Base-by-base conservation (phyloP, 2,329 filamentous ascomycete species). In the Cladosporium sp. region DNA sequence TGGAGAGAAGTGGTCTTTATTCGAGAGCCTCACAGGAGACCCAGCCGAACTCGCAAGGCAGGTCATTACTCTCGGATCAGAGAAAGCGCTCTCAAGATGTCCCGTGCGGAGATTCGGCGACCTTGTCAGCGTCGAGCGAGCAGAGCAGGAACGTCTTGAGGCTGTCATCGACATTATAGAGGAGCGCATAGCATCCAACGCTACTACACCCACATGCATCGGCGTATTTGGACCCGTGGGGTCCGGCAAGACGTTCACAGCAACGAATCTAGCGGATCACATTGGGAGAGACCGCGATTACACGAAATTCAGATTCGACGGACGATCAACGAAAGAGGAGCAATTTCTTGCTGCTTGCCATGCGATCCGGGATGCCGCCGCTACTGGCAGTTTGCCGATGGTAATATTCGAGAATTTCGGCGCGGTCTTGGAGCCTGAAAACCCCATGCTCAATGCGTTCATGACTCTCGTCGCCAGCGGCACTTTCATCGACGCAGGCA, bases 1-100 rank as follows among this genome's bases (percentile, higher is more conserved):
- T 13, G 65, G 64, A n/a, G 64, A 67, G 11, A 61, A 58, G 46
- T 68, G 65, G 64, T 62, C 58, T n/a, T 64, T 68, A 31, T 66
- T 67, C 43, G 62, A 67, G 18, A 54, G 54, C 3, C 56, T 67
- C 2, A 67, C 65, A 18, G 65, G 65, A 10, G 65, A 68, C 45
- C 61, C 63, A 19, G 59, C 62, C 9, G 65, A 68, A 49, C 57
- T 66, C 10, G 65, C 65, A 16, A 58, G 64, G 43, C 63, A 66
- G 40, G 62, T 68, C 8, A 63, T 67, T 10, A 66, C 60, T 0
- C 38, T 53, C 16, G 65, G 65, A 7, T 58, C 63, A 0, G 61
- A 64, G n/a, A 63, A 61, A 38, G 62, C 64, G 9, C 56, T 68
- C n/a, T 54, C 59, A 13, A 45, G 59, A 43, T 67, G 64, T 54